A percentile compares a stretch with the other conserved stretches of the same genome.
phyloP scores from a whole-genome alignment of 2,329 filamentous ascomycete genomes.

The Knoxdaviesia proteae region DNA sequence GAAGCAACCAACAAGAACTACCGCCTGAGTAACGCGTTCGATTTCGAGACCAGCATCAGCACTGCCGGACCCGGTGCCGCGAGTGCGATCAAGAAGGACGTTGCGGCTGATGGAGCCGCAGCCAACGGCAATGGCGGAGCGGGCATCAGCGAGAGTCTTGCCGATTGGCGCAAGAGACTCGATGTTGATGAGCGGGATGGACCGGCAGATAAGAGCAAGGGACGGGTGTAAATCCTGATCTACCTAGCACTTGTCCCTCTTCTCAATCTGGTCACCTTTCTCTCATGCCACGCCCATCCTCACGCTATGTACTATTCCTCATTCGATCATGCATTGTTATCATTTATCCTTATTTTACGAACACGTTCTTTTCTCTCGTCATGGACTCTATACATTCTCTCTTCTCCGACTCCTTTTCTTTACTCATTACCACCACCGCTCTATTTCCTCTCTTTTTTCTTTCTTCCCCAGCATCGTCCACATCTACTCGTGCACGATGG shows the following conservation, averaged over 20 bases:
- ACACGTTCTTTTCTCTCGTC: background rate
- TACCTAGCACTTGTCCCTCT: background rate
- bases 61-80: slow-evolving; percentile 1
- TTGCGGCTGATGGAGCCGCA: background rate
- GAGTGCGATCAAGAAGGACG: slow-evolving; percentile 17
- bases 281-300: background rate
- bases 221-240: background rate
- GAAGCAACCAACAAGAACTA: slow-evolving; percentile 92
- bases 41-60: slow-evolving; percentile 41
- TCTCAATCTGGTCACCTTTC: background rate
- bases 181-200: slow-evolving; percentile 27
- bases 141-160: slow-evolving; percentile 48
- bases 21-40: slow-evolving; percentile 71
- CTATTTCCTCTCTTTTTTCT: slow-evolving; percentile 2
- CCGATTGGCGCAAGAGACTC: slow-evolving; percentile 62
- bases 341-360: background rate
- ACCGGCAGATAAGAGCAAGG: slow-evolving; percentile 9
- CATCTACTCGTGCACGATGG: background rate
- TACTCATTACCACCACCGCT: background rate
- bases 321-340: background rate
- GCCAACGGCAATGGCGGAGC: slow-evolving; percentile 8
- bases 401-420: background rate
- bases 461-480: slow-evolving; percentile 1
- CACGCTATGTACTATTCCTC: background rate
- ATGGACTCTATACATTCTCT: slow-evolving; percentile 2